Percentiles rank a stretch among this genome's conserved stretches.
phyloP scores from a whole-genome alignment of 2,329 filamentous ascomycete genomes.

The Ophiognomonia clavigignenti-juglandacearum region DNA sequence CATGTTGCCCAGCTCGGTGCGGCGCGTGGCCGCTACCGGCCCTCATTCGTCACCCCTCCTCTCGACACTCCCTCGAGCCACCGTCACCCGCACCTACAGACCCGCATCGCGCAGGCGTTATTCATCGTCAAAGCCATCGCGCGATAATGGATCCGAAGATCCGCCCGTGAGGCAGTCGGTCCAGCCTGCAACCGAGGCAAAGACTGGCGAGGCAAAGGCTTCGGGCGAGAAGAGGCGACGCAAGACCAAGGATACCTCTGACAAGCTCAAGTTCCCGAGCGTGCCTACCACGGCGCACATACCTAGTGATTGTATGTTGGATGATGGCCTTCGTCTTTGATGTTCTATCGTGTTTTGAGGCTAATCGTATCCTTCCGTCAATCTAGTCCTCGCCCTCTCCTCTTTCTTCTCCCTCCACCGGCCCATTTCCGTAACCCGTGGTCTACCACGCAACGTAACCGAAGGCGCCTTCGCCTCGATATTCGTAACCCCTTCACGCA shows the following conservation, averaged over 20 bases:
- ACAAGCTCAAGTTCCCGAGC: constrained; percentile 57
- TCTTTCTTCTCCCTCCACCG: constrained; percentile 95
- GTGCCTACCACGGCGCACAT: constrained; percentile 73
- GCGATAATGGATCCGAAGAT: constrained; percentile 49
- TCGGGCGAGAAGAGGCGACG: constrained; percentile 51
- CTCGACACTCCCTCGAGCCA: constrained; percentile 36
- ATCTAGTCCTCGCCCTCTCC: constrained; percentile 75
- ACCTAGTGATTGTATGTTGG: constrained; percentile 53
- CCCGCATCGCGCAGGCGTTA: constrained; percentile 45
- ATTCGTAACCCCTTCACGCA: constrained; percentile 57
- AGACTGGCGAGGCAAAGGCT: constrained; percentile 36
- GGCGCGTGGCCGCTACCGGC: constrained; percentile 46
- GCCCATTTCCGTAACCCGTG: constrained; percentile 82
- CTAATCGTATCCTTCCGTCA: not conserved
- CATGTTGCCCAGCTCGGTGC: constrained; percentile 53
- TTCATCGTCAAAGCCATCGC: constrained; percentile 60
- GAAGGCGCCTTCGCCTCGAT: constrained; percentile 79
- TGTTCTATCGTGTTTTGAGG: not conserved
- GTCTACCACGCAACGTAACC: constrained; percentile 68
- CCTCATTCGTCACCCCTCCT: constrained; percentile 41
- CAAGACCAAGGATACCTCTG: constrained; percentile 49
- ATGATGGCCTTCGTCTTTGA: not conserved
- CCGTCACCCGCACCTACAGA: constrained; percentile 26
- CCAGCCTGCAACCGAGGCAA: constrained; percentile 39
- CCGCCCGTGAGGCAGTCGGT: constrained; percentile 46